phyloP scores from a whole-genome alignment of 1,284 basidiomycete species.

The Amylostereum chailletii region DNA sequence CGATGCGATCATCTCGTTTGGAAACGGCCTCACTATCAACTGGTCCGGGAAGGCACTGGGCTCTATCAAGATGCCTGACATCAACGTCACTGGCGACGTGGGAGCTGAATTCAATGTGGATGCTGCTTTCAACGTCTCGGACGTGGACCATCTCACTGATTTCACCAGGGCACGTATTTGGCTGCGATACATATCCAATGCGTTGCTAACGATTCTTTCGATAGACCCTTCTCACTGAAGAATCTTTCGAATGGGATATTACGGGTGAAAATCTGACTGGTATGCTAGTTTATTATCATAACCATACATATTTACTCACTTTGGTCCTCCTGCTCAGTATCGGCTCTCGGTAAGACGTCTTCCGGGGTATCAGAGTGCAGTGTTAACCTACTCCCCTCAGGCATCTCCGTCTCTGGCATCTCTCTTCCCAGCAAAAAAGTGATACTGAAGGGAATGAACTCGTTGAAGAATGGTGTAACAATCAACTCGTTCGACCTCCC shows the following conservation, averaged over 20 bases:
- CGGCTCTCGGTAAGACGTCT: conserved; percentile 38
- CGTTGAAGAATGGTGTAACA: conserved; percentile 52
- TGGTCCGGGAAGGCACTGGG: conserved; percentile 60
- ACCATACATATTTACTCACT: neutral
- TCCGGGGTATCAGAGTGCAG: neutral
- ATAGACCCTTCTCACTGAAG: conserved; percentile 51
- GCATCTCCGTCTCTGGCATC: conserved; percentile 51
- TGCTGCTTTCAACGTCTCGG: conserved; percentile 52
- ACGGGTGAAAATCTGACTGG: conserved; percentile 59
- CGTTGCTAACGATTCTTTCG: neutral
- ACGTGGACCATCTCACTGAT: conserved; percentile 50
- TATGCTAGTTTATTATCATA: conserved; percentile 13
- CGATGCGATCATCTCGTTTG: conserved; percentile 64
- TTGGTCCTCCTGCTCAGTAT: conserved; percentile 26
- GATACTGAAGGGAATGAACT: conserved; percentile 66
- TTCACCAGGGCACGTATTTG: conserved; percentile 48
- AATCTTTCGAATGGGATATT: conserved; percentile 71
- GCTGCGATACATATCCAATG: neutral
- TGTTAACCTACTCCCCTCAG: conserved; percentile 13
- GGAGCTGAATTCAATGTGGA: conserved; percentile 53
- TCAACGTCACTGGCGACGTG: conserved; percentile 48
- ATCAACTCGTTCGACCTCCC: conserved; percentile 71
- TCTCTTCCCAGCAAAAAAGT: conserved; percentile 51
- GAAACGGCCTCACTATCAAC: conserved; percentile 50
- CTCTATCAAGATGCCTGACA: conserved; percentile 53